Evolutionary conservation across 108 stramenopile species (phyloP).

Genomic region (Nitzschia inconspicua): DNA sequence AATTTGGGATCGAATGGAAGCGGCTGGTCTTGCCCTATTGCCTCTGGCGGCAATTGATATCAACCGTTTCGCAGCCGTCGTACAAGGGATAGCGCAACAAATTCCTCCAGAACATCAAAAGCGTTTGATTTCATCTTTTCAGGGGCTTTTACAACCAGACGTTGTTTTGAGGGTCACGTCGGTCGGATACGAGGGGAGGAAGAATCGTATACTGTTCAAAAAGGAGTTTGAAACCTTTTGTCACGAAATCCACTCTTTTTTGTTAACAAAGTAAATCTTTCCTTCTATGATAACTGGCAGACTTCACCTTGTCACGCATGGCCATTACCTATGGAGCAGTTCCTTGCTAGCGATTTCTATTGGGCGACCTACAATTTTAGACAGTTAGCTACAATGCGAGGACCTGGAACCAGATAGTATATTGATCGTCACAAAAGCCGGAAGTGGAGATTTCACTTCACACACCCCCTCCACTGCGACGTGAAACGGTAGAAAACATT

Average conservation of each 20-base stretch:
- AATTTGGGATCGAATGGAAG: slow-evolving; percentile 79
- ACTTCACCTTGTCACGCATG: no score
- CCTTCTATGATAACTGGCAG: no score
- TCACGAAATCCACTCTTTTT: slow-evolving; percentile 72
- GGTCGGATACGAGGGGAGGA: slow-evolving; percentile 63
- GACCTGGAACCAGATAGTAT: no score
- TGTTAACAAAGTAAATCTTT: slow-evolving; percentile 50
- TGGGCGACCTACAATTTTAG: no score
- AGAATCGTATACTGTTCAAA: slow-evolving; percentile 64
- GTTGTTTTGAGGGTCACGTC: slow-evolving; percentile 48
- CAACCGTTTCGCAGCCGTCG: slow-evolving; percentile 50
- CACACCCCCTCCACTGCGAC: no score
- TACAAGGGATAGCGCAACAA: slow-evolving; percentile 55
- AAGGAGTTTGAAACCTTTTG: slow-evolving; percentile 76
- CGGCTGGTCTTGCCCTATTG: slow-evolving; percentile 59
- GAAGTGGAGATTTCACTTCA: no score
- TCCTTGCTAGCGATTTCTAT: no score
- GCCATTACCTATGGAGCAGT: no score
- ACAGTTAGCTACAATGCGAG: no score
- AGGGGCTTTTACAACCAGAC: slow-evolving; percentile 58
- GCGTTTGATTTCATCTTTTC: slow-evolving; percentile 56
- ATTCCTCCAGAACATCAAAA: slow-evolving; percentile 50
- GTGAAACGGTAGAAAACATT: no score
- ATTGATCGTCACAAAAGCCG: no score
- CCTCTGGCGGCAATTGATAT: slow-evolving; percentile 66